Base-by-base conservation (phyloP, 2,329 filamentous ascomycete species). In the Fusarium veterinarium region DNA sequence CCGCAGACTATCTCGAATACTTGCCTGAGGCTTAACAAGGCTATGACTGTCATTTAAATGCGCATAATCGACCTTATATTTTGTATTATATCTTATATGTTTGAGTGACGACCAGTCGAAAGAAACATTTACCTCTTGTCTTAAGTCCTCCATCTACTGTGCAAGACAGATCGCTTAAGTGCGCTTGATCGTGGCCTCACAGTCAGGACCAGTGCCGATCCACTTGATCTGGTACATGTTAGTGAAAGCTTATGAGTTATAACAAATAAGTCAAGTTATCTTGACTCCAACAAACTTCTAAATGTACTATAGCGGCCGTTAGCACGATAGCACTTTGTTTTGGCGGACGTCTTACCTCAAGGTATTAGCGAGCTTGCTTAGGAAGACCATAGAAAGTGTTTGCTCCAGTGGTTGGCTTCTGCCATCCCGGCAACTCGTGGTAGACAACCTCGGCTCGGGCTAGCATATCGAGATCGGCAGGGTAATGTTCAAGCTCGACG, bases 141-240 rank as follows among this genome's bases (percentile, higher is more conserved):
- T 14, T 20, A 19, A 16, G 30, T 42, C 25, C 44, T 23, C 16
- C 37, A 30, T n/a, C 11, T 38, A 23, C 11, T 19, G 2, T 46
- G 38, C 42, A 33, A 19, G 13, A n/a, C 19, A 28, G 17, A 37
- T 53, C 12, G 14, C 48, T 46, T 28, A 64, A 45, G 48, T 66
- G 31, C 42, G 61, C 63, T 41, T 60, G 58, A 75, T 73, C 70
- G 60, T 75, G 55, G 61, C 62, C 48, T 75, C 62, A 40, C 62
- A 68, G 44, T 61, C 64, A 53, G 67, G 70, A 52, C 70, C 70
- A 45, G 72, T 75, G 30, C 64, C 62, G 49, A 72, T 73, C 56
- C 62, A 75, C 53, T 75, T 68, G 38, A 72, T 56, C 55, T 61
- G 8, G 33, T 23, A 35, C 19, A 52, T 51, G 40, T 55, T 31